Conservation (phyloP, 2,329 filamentous ascomycete species). For the Trichoderma semiorbis region DNA sequence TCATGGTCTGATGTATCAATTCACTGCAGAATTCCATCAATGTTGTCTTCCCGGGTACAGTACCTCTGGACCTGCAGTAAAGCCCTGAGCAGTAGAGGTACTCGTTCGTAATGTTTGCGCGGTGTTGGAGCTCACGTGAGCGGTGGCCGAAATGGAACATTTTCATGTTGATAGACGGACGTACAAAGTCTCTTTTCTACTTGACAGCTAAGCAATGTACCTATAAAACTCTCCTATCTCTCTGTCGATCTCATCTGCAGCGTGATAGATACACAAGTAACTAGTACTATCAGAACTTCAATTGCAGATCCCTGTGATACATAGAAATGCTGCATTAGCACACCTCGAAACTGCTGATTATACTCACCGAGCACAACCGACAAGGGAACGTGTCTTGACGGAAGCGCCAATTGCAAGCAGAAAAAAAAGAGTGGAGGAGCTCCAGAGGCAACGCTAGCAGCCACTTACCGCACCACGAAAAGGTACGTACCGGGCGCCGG, state of each 20-base stretch:
- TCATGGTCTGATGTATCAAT: not conserved
- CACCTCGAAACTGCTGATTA: not conserved
- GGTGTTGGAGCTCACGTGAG: not conserved
- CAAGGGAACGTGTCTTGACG: not conserved
- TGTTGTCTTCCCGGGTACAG: not conserved
- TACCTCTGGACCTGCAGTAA: not conserved
- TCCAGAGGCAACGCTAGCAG: not conserved
- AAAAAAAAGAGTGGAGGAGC: slow-evolving; percentile 3
- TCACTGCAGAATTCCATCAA: not conserved
- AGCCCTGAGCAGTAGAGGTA: not conserved
- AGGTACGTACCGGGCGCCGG: not conserved
- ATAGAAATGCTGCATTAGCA: not conserved
- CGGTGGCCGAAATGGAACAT: not conserved
- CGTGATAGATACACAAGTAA: too few relatives aligned
- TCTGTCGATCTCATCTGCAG: not conserved
- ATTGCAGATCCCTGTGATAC: not conserved
- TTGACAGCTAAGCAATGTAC: not conserved
- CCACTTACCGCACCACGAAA: not conserved
- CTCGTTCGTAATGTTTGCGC: not conserved
- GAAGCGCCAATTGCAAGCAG: not conserved
- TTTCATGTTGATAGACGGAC: not conserved
- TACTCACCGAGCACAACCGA: slow-evolving; percentile 4
- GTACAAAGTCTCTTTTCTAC: not conserved
- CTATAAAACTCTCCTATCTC: not conserved
- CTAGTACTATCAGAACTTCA: not conserved